Evolutionary conservation across 352 stramenopile species (phyloP), one percentile per base, ranked within the genome.

Genomic region (Globisporangium orthogonon): DNA sequence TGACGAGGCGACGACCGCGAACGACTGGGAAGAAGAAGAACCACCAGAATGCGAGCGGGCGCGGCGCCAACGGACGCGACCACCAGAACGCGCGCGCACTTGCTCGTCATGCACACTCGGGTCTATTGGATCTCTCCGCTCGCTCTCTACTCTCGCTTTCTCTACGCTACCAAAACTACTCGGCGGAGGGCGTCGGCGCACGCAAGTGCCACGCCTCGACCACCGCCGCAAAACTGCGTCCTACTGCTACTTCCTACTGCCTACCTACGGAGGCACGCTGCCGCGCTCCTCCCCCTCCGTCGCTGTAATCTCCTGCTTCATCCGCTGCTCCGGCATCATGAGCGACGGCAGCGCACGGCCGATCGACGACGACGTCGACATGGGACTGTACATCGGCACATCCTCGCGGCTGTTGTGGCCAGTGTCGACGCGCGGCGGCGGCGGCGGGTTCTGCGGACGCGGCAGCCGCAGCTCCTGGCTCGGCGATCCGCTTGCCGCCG

Each of bases 291-390:
- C 31, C 7, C 14, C 43, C n/a, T 2, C 7, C 43, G 3, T 7
- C 7, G 15, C 43, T 15, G n/a, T 17, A 47, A 4, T 17, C 15
- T 4, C 14, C 43, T 17, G 17, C 43, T 48, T 9, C 43, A 14
- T 53, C 18, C 23, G 29, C 23, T 30, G 50, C 30, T 46, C 23
- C 15, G 43, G 56, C 23, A 62, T 57, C 37, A 18, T 51, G 40
- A 75, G 61, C 49, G 61, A 53, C 35, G 64, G 56, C 31, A 67
- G 64, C 35, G 64, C 67, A 4, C 57, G 41, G 28, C 57, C 57
- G 23, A 63, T 31, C 44, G 57, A 33, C 50, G 57, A 63, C 50
- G 57, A 47, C 50, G 57, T 47, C 33, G 50, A 56, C 57, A 63
- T 58, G 14, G 57, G 57, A 48, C 57, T 63, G 50, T 63, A 63